phyloP scores from a whole-genome alignment of 768 basidiomycete species.

The Hygrophorus pudorinus region DNA sequence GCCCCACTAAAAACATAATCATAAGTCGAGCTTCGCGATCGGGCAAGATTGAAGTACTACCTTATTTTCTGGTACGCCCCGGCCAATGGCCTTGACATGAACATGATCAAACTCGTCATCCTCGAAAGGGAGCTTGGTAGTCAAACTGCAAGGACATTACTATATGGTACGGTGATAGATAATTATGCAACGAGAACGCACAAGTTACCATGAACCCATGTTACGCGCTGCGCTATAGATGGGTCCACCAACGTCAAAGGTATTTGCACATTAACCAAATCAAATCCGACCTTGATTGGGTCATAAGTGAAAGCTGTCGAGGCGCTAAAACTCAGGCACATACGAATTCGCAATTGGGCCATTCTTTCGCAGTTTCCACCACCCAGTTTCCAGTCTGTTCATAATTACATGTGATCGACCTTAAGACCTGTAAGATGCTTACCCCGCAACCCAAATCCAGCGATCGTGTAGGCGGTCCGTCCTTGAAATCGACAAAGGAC shows the following conservation, averaged over 20 bases:
- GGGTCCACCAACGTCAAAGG: slow-evolving; percentile 41
- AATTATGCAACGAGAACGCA: slow-evolving; percentile 19
- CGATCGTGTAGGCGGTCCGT: slow-evolving; percentile 38
- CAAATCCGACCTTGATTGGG: slow-evolving; percentile 56
- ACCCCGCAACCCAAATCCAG: slow-evolving; percentile 73
- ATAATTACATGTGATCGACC: slow-evolving; percentile 2
- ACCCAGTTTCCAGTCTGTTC: slow-evolving; percentile 59
- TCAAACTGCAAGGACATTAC: slow-evolving; percentile 37
- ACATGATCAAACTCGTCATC: slow-evolving; percentile 79
- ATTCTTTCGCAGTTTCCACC: slow-evolving; percentile 62
- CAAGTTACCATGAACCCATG: slow-evolving; percentile 77
- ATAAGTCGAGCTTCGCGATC: slow-evolving; percentile 7
- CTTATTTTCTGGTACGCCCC: slow-evolving; percentile 69
- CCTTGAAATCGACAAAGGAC: slow-evolving; percentile 48
- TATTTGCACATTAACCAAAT: slow-evolving; percentile 67
- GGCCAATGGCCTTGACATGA: slow-evolving; percentile 56
- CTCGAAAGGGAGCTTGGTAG: slow-evolving; percentile 69
- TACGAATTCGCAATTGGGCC: slow-evolving; percentile 58
- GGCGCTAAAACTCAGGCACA: slow-evolving; percentile 13
- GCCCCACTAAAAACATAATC: slow-evolving; percentile 42
- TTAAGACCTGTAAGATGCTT: slow-evolving; percentile 17
- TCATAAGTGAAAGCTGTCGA: not conserved
- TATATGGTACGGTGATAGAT: not conserved
- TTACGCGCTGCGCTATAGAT: slow-evolving; percentile 45
- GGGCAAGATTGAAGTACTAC: slow-evolving; percentile 21